These are phyloP conservation scores for Crithidia thermophila DNA, from an alignment of 208 protist species.

Conservation along the genomic window DNA sequence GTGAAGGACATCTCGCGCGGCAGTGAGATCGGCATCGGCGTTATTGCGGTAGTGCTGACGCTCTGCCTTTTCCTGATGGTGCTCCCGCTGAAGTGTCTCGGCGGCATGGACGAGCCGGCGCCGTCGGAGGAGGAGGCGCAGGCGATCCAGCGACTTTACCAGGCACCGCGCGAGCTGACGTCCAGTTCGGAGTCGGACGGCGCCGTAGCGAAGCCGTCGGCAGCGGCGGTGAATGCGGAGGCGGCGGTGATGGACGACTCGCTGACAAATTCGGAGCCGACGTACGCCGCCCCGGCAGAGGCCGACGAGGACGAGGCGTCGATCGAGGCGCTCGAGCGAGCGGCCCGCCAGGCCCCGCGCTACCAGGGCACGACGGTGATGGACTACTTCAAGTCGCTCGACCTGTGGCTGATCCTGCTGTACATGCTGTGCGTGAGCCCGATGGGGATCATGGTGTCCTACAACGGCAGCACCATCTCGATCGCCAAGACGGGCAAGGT, in stretches of 20 bases:
- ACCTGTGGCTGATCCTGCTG: constrained; percentile 54
- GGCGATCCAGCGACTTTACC: constrained; percentile 1
- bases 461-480: constrained; percentile 61
- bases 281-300: neutral
- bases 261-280: neutral
- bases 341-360: constrained; percentile 40
- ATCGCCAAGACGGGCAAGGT: constrained; percentile 46
- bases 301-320: neutral
- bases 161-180: neutral
- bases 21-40: constrained; percentile 35
- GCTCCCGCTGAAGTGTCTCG: constrained; percentile 43
- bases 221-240: neutral
- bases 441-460: constrained; percentile 48
- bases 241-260: neutral
- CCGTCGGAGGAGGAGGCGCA: constrained; percentile 11
- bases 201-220: neutral
- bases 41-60: constrained; percentile 35
- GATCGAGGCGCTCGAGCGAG: constrained; percentile 7
- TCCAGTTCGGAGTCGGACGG: neutral
- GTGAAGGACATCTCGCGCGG: constrained; percentile 18
- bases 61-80: constrained; percentile 43
- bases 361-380: constrained; percentile 34
- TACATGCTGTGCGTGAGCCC: constrained; percentile 42
- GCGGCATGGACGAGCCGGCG: constrained; percentile 50
- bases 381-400: constrained; percentile 39